Base-by-base conservation (phyloP, 1,284 basidiomycete genomes). In the Microbotryum scabiosae region DNA sequence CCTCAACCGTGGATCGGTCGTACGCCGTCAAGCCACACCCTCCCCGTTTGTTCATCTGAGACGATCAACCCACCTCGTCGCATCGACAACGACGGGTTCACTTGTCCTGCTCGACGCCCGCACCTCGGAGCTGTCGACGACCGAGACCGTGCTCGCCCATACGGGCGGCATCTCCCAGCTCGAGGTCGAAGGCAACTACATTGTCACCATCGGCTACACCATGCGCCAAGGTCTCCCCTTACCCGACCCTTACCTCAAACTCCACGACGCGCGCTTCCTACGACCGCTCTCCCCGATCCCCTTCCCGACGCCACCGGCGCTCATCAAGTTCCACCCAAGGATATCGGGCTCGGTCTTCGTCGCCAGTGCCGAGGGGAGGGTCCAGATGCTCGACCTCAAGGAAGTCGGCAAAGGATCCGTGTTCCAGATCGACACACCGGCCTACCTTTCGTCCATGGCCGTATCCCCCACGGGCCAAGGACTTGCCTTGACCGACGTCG, bases 231-330 rank as follows among this genome's bases (percentile, higher is more conserved):
- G 88, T 23, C 86, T 88, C 51, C 90, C 93, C 1, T 82, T 88
- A 55, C 87, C 90, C 0, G 94, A 97, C 74, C 88, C 91, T 2
- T 79, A 96, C 28, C 88, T 98, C 68, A 94, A 96, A 75, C 81
- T 97, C 12, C 96, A 89, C 73, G 94, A 98, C 74, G 73, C 91
- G 28, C 85, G 94, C 32, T 87, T 82, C 47, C 82, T 97, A 78
- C 84, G 85, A 43, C 79, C 88, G 3, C 81, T 87, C 30, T 84
- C 85, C 0, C 90, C 92, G 0, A 82, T 97, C 43, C 85, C 89
- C 1, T 97, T 97, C 73, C 84, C 90, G 3, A 82, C 85, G 36
- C 88, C 89, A 1, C 92, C 94, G 0, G 84, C 90, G 0, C 90
- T 93, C 72, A 85, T 96, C 65, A 84, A 87, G 59, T 76, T 88